These are phyloP conservation scores for Gorgonomyces haynaldii DNA, from an alignment of 192 early-diverging fungal species.

Conservation along the genomic window DNA sequence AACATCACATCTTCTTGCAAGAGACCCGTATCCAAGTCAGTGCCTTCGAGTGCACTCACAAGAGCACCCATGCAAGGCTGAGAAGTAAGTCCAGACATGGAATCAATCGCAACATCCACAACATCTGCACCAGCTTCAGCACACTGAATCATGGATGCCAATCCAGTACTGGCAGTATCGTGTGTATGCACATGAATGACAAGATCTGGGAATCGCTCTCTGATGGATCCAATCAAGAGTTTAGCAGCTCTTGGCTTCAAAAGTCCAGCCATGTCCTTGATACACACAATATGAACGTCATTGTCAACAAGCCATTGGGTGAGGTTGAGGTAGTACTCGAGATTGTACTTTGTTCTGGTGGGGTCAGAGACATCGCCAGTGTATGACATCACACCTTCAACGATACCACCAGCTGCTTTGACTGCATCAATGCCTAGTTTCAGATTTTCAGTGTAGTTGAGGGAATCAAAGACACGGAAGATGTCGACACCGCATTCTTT, in stretches of 20 bases:
- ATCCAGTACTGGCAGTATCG: constrained; percentile 94
- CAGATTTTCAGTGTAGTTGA: constrained; percentile 96
- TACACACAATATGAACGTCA: constrained; percentile 81
- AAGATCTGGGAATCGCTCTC: constrained; percentile 72
- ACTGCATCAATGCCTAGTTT: constrained; percentile 89
- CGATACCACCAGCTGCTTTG: constrained; percentile 77
- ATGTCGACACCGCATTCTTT: constrained; percentile 78
- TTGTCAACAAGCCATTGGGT: constrained; percentile 76
- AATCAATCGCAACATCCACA: constrained; percentile 84
- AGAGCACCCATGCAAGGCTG: constrained; percentile 97
- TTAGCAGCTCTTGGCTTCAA: constrained; percentile 85
- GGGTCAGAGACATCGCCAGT: constrained; percentile 87
- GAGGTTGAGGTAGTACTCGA: constrained; percentile 87
- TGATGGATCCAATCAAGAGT: constrained; percentile 76
- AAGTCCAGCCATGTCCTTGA: constrained; percentile 95
- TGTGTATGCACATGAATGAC: constrained; percentile 95
- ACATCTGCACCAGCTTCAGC: constrained; percentile 89
- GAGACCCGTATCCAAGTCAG: constrained; percentile 76
- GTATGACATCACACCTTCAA: constrained; percentile 86
- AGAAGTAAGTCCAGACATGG: constrained; percentile 90
- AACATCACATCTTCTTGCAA: constrained; percentile 63
- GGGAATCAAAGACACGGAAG: constrained; percentile 95
- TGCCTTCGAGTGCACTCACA: constrained; percentile 69
- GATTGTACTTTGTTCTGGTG: constrained; percentile 66
- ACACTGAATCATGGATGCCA: constrained; percentile 86